These are phyloP conservation scores for Pyrrhoderma noxium DNA, from an alignment of 1,284 basidiomycete species.

Conservation along the genomic window DNA sequence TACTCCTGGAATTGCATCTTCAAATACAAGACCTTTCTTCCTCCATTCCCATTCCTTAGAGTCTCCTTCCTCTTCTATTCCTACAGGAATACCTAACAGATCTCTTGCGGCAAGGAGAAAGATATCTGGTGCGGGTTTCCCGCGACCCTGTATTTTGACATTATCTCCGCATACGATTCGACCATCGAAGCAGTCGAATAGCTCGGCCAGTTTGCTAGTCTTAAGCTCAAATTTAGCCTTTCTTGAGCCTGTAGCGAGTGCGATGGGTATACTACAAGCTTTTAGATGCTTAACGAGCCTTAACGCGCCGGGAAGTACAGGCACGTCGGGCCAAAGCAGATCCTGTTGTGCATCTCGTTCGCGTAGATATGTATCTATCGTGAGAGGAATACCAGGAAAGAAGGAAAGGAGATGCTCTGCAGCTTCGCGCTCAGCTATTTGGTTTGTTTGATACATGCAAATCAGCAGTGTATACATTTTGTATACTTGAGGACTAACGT, in stretches of 20 bases:
- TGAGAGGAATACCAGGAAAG: conserved; percentile 63
- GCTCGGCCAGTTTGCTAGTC: conserved; percentile 46
- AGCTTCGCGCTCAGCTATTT: conserved; percentile 56
- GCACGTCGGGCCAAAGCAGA: conserved; percentile 55
- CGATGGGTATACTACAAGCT: conserved; percentile 60
- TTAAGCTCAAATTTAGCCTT: conserved; percentile 60
- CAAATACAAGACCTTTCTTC: conserved; percentile 61
- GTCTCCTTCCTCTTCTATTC: conserved; percentile 34
- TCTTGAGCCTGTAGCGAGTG: conserved; percentile 66
- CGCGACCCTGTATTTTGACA: conserved; percentile 27
- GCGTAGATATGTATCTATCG: conserved; percentile 48
- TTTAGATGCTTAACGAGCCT: conserved; percentile 61
- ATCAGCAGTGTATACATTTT: background rate
- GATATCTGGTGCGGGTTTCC: conserved; percentile 71
- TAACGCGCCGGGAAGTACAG: conserved; percentile 59
- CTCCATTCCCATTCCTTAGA: conserved; percentile 42
- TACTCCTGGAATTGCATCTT: conserved; percentile 67
- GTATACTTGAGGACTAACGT: conserved; percentile 39
- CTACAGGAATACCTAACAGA: conserved; percentile 49
- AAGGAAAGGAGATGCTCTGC: conserved; percentile 61
- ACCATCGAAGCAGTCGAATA: conserved; percentile 53
- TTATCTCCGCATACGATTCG: conserved; percentile 67
- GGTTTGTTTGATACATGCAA: background rate
- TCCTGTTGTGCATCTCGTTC: conserved; percentile 55
- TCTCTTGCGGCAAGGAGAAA: conserved; percentile 61